Conservation (phyloP, 148 eudicot species). For the Dysphania ambrosioides region DNA sequence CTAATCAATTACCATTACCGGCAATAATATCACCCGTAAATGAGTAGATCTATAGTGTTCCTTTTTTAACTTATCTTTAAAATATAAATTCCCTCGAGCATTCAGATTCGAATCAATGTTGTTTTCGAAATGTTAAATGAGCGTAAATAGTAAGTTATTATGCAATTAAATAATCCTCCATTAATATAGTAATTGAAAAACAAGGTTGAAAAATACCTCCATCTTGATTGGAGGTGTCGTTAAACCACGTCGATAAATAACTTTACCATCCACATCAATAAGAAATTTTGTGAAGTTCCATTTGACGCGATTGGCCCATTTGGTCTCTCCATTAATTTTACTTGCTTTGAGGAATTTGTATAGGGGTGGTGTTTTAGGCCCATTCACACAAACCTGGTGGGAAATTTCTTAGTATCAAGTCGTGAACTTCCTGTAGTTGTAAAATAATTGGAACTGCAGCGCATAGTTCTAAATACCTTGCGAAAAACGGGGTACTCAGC, state of each 20-base stretch:
- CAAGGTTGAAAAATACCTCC: conserved; percentile 39
- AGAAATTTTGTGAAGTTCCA: conserved; percentile 96
- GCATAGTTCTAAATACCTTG: conserved; percentile 42
- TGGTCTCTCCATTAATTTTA: conserved; percentile 30
- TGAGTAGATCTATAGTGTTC: too few relatives aligned
- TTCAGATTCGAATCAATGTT: too few relatives aligned
- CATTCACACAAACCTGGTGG: conserved; percentile 61
- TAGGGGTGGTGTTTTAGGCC: conserved; percentile 53
- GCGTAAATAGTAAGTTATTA: background rate
- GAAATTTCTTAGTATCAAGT: background rate
- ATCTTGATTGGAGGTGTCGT: conserved; percentile 42
- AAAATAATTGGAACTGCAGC: background rate
- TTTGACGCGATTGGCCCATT: conserved; percentile 53
- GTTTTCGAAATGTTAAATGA: too few relatives aligned
- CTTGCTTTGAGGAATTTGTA: conserved; percentile 67
- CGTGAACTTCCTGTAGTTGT: background rate
- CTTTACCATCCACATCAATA: conserved; percentile 64
- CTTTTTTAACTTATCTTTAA: too few relatives aligned
- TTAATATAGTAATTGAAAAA: too few relatives aligned
- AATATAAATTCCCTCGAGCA: too few relatives aligned
- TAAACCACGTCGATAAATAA: conserved; percentile 50
- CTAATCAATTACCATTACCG: too few relatives aligned
- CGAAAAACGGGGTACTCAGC: conserved; percentile 88
- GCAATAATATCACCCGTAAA: too few relatives aligned
- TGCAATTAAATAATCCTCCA: background rate